phyloP scores from a whole-genome alignment of 1,284 basidiomycete species.

The Taiwanofungus camphoratus region DNA sequence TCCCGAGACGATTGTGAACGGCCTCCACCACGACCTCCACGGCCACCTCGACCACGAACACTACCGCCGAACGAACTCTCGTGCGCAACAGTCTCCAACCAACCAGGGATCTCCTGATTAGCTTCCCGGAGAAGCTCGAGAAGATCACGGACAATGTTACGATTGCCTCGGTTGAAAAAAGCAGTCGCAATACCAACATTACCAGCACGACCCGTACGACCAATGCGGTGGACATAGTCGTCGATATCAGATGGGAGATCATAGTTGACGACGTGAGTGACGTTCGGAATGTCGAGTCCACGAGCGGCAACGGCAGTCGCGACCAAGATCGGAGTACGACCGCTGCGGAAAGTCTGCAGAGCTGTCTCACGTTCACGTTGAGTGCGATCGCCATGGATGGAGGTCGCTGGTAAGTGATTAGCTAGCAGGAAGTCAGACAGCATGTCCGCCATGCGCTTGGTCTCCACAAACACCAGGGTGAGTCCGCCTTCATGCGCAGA shows the following conservation, averaged over 20 bases:
- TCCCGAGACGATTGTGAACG: constrained; percentile 45
- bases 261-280: constrained; percentile 98
- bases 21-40: constrained; percentile 56
- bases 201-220: constrained; percentile 98
- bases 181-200: constrained; percentile 96
- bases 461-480: constrained; percentile 98
- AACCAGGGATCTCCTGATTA: constrained; percentile 92
- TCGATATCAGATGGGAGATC: constrained; percentile 99
- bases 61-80: constrained; percentile 75
- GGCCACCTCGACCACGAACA: constrained; percentile 47
- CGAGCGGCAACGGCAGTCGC: constrained; percentile 98
- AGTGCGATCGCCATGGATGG: constrained; percentile 97
- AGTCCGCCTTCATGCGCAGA: constrained; percentile 78
- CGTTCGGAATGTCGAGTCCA: constrained; percentile 99
- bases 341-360: constrained; percentile 91
- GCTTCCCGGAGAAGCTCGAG: constrained; percentile 93
- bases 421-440: constrained; percentile 93
- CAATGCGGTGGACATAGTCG: constrained; percentile 97
- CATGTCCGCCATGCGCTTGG: constrained; percentile 99
- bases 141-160: constrained; percentile 88
- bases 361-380: constrained; percentile 98
- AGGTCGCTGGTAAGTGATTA: constrained; percentile 86
- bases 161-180: constrained; percentile 91
- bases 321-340: constrained; percentile 93
- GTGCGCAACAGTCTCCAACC: constrained; percentile 85